Percentiles rank a stretch among this genome's conserved stretches.
Evolutionary conservation across 2,329 filamentous ascomycete genomes (phyloP).

Genomic region (Microdochium trichocladiopsis): DNA sequence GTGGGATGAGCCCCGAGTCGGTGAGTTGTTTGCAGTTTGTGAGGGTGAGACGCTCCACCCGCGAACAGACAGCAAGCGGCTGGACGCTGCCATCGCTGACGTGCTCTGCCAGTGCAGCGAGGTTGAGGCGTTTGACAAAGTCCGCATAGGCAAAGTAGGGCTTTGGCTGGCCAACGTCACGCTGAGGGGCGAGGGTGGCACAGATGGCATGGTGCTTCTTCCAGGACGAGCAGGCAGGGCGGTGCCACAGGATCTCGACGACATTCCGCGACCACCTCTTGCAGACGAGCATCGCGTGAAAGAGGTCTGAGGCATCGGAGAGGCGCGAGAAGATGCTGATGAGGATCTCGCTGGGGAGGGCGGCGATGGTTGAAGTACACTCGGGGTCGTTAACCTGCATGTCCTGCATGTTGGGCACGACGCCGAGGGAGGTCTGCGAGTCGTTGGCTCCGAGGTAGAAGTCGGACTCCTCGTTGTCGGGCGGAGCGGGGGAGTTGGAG

Average conservation of each 20-base stretch:
- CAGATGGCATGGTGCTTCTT: slow-evolving; percentile 74
- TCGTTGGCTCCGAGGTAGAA: slow-evolving; percentile 87
- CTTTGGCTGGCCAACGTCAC: no score
- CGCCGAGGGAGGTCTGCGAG: slow-evolving; percentile 84
- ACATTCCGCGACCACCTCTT: slow-evolving; percentile 89
- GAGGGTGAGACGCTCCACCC: slow-evolving; percentile 85
- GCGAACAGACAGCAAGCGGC: slow-evolving; percentile 76
- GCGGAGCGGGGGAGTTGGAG: slow-evolving; percentile 66
- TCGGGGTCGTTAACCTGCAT: slow-evolving; percentile 61
- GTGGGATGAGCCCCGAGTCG: slow-evolving; percentile 71
- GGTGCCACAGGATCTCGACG: slow-evolving; percentile 90
- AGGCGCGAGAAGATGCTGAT: slow-evolving; percentile 89
- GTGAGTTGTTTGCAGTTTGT: slow-evolving; percentile 84
- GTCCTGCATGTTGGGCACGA: slow-evolving; percentile 64
- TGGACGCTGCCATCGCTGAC: slow-evolving; percentile 86
- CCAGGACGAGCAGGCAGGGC: slow-evolving; percentile 86
- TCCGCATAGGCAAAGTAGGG: slow-evolving; percentile 85
- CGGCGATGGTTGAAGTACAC: slow-evolving; percentile 71
- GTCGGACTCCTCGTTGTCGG: slow-evolving; percentile 86
- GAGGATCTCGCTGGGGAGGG: slow-evolving; percentile 87
- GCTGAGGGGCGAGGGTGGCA: slow-evolving; percentile 60
- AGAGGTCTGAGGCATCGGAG: slow-evolving; percentile 65
- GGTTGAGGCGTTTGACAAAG: slow-evolving; percentile 85
- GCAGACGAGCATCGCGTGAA: slow-evolving; percentile 88
- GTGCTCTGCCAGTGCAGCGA: slow-evolving; percentile 66